phyloP scores from a whole-genome alignment of 306 rosid genomes.

The Vigna angularis region DNA sequence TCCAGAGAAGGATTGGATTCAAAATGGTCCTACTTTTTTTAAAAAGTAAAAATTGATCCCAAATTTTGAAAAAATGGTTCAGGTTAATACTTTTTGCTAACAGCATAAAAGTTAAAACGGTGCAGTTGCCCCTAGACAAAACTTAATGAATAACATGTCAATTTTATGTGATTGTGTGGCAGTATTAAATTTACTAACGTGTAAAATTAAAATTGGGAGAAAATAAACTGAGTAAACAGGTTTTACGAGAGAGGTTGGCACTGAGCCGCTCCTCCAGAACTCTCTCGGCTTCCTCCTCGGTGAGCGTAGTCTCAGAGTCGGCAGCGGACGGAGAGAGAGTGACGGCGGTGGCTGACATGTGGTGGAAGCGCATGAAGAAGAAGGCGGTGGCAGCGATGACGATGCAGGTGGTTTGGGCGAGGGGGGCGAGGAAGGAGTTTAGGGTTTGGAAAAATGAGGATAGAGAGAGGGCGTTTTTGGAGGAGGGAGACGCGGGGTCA shows the following conservation, averaged over 20 bases:
- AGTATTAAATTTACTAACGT: too few species aligned
- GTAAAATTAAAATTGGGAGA: too few species aligned
- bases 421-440: conserved; percentile 51
- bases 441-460: conserved; percentile 56
- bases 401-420: conserved; percentile 63
- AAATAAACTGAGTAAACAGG: too few species aligned
- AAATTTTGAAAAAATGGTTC: too few species aligned
- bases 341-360: conserved; percentile 66
- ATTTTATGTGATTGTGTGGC: too few species aligned
- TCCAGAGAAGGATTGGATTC: too few species aligned
- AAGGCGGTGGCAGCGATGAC: conserved; percentile 74
- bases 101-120: too few species aligned
- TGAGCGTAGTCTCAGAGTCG: conserved; percentile 41
- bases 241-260: conserved; percentile 24
- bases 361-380: conserved; percentile 70
- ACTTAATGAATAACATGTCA: too few species aligned
- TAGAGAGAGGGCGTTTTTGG: not conserved
- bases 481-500: conserved; percentile 11
- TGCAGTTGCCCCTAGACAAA: too few species aligned
- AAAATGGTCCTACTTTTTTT: too few species aligned
- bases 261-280: conserved; percentile 54
- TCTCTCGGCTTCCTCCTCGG: conserved; percentile 53
- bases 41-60: too few species aligned
- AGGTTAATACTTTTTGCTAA: too few species aligned
- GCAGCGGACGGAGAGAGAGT: conserved; percentile 50